phyloP scores from a whole-genome alignment of 2,329 filamentous ascomycete genomes.

The Conoideocrella luteorostrata region DNA sequence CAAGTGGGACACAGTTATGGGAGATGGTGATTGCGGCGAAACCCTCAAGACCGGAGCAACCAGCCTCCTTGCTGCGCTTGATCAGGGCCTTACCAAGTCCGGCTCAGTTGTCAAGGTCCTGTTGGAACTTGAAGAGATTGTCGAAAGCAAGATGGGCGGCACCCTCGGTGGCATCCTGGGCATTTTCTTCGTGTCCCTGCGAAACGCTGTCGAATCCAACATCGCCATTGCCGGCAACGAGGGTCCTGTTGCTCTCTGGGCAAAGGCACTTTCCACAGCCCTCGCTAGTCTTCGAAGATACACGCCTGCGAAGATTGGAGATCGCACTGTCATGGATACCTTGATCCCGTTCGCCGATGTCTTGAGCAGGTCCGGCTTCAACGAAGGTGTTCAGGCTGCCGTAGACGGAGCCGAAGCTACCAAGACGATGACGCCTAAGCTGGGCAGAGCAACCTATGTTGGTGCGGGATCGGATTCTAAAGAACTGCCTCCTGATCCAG shows the following conservation, averaged over 20 bases:
- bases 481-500: slow-evolving; percentile 59
- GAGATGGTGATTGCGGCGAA: slow-evolving; percentile 62
- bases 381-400: slow-evolving; percentile 52
- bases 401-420: slow-evolving; percentile 55
- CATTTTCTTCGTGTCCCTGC: slow-evolving; percentile 46
- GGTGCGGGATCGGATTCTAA: slow-evolving; percentile 45
- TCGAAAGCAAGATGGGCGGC: slow-evolving; percentile 50
- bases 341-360: slow-evolving; percentile 47
- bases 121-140: slow-evolving; percentile 44
- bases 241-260: slow-evolving; percentile 36
- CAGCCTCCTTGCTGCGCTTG: slow-evolving; percentile 40
- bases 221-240: slow-evolving; percentile 21
- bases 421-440: slow-evolving; percentile 55
- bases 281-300: slow-evolving; percentile 42
- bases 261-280: slow-evolving; percentile 33
- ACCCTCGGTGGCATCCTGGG: slow-evolving; percentile 47
- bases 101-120: slow-evolving; percentile 44
- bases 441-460: slow-evolving; percentile 65
- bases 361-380: slow-evolving; percentile 43
- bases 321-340: slow-evolving; percentile 52
- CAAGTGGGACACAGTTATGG: slow-evolving; percentile 56
- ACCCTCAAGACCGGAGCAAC: slow-evolving; percentile 49
- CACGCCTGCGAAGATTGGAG: slow-evolving; percentile 48
- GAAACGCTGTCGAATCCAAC: slow-evolving; percentile 34
- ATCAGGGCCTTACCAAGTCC: slow-evolving; percentile 28